Evolutionary conservation across 2,329 filamentous ascomycete genomes (phyloP).

Genomic region (Fusarium nodosum): DNA sequence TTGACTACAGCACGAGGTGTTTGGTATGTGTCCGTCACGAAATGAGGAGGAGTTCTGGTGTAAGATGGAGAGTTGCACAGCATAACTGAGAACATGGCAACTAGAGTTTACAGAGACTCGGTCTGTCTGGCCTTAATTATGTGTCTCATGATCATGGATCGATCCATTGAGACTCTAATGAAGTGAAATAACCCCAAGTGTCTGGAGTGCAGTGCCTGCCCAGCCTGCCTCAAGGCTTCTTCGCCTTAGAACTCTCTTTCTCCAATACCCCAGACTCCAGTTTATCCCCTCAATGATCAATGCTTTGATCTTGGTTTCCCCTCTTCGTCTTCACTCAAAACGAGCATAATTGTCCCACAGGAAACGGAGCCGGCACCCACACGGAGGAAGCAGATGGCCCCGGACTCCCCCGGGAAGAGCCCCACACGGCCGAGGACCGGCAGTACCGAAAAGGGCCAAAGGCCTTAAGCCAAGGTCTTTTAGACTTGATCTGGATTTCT

Average conservation of each 20-base stretch:
- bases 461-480: slow-evolving; percentile 12
- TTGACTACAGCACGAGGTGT: slow-evolving; percentile 40
- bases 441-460: slow-evolving; percentile 38
- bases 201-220: not conserved
- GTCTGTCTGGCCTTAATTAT: slow-evolving; percentile 17
- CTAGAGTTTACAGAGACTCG: slow-evolving; percentile 26
- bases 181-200: not conserved
- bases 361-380: slow-evolving; percentile 41
- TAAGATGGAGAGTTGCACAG: slow-evolving; percentile 38
- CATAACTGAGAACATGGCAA: slow-evolving; percentile 15
- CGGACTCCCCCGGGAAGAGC: slow-evolving; percentile 45
- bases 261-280: slow-evolving; percentile 40
- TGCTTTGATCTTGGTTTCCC: not conserved
- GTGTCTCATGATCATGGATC: slow-evolving; percentile 3
- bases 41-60: slow-evolving; percentile 29
- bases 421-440: slow-evolving; percentile 48
- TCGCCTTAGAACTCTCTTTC: slow-evolving; percentile 20
- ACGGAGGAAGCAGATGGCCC: slow-evolving; percentile 34
- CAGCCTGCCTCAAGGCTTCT: slow-evolving; percentile 9
- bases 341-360: slow-evolving; percentile 27
- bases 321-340: slow-evolving; percentile 15
- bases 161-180: slow-evolving; percentile 3
- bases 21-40: slow-evolving; percentile 21
- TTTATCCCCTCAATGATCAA: slow-evolving; percentile 21
- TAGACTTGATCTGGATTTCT: slow-evolving; percentile 49